A percentile compares a stretch with the other conserved stretches of the same genome.
phyloP scores from a whole-genome alignment of 768 basidiomycete genomes.

The Mycena alexandri region DNA sequence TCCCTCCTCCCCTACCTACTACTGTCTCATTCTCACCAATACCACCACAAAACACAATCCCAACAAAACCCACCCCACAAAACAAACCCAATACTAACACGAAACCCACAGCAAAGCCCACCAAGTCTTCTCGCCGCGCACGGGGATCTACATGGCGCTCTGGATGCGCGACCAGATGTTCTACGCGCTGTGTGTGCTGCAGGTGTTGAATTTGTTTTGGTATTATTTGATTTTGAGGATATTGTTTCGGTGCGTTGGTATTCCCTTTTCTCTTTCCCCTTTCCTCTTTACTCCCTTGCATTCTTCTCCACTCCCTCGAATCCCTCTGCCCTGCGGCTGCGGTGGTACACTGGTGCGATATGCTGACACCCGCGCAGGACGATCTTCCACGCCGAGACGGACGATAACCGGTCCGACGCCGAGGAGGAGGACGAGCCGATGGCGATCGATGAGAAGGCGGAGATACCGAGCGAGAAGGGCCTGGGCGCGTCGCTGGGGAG shows the following conservation, averaged over 20 bases:
- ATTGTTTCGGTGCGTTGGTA: conserved; percentile 37
- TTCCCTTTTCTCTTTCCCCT: neutral
- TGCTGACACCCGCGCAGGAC: conserved; percentile 49
- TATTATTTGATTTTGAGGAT: conserved; percentile 77
- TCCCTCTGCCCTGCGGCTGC: too few species aligned
- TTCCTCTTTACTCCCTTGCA: too few species aligned
- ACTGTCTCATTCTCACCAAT: too few species aligned
- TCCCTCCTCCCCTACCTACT: neutral
- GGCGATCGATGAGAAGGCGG: neutral
- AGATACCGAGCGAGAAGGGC: too few species aligned
- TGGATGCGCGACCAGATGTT: conserved; percentile 83
- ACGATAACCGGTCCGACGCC: conserved; percentile 78
- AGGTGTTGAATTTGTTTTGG: conserved; percentile 83
- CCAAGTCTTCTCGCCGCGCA: conserved; percentile 56
- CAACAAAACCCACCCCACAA: too few species aligned
- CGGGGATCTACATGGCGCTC: conserved; percentile 66
- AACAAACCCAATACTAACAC: too few species aligned
- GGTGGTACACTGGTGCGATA: neutral
- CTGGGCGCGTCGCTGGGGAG: too few species aligned
- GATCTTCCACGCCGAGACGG: conserved; percentile 50
- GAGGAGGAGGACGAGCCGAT: conserved; percentile 55
- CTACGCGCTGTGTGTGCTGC: conserved; percentile 67
- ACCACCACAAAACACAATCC: too few species aligned
- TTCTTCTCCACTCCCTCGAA: neutral
- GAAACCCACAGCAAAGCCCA: conserved; percentile 8